These are phyloP conservation scores for Ceratobasidium papillatum DNA, from an alignment of 1,284 basidiomycete species.

Conservation along the genomic window DNA sequence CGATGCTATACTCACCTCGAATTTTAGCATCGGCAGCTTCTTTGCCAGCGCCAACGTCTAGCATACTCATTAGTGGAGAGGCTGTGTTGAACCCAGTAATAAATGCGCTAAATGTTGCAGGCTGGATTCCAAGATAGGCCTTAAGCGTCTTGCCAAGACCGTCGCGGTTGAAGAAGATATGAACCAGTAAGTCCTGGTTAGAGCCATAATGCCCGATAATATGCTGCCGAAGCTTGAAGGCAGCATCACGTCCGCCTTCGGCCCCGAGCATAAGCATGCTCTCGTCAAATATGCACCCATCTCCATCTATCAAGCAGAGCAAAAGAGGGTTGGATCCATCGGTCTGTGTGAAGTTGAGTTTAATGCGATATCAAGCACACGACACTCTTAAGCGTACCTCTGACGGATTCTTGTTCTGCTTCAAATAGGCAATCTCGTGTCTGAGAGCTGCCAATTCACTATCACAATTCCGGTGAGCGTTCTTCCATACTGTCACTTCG, in stretches of 20 bases:
- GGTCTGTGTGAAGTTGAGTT: neutral
- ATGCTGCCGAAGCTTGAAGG: conserved; percentile 59
- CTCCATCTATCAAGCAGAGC: conserved; percentile 69
- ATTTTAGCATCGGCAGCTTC: conserved; percentile 78
- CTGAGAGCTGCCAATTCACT: conserved; percentile 10
- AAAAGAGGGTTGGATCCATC: conserved; percentile 57
- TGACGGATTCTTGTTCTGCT: neutral
- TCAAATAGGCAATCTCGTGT: conserved; percentile 20
- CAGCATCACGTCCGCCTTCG: conserved; percentile 65
- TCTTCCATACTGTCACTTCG: conserved; percentile 30
- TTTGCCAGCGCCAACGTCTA: conserved; percentile 76
- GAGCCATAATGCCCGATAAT: conserved; percentile 58
- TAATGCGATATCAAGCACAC: conserved; percentile 7
- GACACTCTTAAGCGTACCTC: neutral
- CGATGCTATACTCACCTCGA: conserved; percentile 58
- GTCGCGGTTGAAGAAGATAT: conserved; percentile 70
- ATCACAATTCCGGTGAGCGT: neutral
- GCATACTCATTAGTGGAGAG: conserved; percentile 68
- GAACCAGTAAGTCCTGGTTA: conserved; percentile 65
- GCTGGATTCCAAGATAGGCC: conserved; percentile 55
- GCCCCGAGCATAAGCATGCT: conserved; percentile 64
- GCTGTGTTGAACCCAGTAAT: conserved; percentile 72
- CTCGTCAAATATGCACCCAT: conserved; percentile 56
- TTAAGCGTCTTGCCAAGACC: conserved; percentile 63
- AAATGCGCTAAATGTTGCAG: conserved; percentile 66